A percentile compares a stretch with the other conserved stretches of the same genome.
Conservation (phyloP, 164 flowering plant genomes). For the Paratinospora sagittata region DNA sequence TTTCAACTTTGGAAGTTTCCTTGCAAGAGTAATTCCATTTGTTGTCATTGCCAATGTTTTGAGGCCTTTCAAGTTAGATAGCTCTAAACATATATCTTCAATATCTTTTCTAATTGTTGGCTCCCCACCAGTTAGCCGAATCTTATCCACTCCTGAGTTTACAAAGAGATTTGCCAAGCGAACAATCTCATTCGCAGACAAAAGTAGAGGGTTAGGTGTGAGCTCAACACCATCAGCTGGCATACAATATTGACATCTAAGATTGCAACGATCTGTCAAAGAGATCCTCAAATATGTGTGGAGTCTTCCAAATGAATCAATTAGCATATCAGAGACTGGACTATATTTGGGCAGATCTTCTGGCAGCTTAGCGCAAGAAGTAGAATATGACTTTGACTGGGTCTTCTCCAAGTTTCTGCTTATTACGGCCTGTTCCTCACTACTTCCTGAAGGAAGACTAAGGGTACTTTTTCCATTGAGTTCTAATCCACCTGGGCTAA, state of each 20-base stretch:
- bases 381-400: slow-evolving; percentile 28
- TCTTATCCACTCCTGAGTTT: slow-evolving; percentile 76
- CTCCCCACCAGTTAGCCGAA: slow-evolving; percentile 96
- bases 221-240: slow-evolving; percentile 92
- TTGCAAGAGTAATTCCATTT: slow-evolving; percentile 77
- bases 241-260: slow-evolving; percentile 95
- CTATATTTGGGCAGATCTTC: slow-evolving; percentile 40
- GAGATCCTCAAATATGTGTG: slow-evolving; percentile 92
- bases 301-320: slow-evolving; percentile 87
- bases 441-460: background rate
- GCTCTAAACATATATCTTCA: slow-evolving; percentile 67
- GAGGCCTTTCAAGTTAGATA: slow-evolving; percentile 72
- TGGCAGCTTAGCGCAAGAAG: slow-evolving; percentile 41
- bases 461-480: background rate
- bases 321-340: slow-evolving; percentile 64
- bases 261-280: slow-evolving; percentile 88
- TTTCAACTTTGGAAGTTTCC: slow-evolving; percentile 78
- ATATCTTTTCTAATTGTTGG: slow-evolving; percentile 88
- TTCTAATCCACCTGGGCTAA: background rate
- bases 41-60: slow-evolving; percentile 87
- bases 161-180: slow-evolving; percentile 76
- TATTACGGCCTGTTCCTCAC: background rate
- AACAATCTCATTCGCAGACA: slow-evolving; percentile 59
- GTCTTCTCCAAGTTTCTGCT: slow-evolving; percentile 10
- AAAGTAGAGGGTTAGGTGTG: slow-evolving; percentile 55